These are phyloP conservation scores for Psidium friedrichsthalianum DNA, from an alignment of 345 rosid genomes.

Conservation along the genomic window DNA sequence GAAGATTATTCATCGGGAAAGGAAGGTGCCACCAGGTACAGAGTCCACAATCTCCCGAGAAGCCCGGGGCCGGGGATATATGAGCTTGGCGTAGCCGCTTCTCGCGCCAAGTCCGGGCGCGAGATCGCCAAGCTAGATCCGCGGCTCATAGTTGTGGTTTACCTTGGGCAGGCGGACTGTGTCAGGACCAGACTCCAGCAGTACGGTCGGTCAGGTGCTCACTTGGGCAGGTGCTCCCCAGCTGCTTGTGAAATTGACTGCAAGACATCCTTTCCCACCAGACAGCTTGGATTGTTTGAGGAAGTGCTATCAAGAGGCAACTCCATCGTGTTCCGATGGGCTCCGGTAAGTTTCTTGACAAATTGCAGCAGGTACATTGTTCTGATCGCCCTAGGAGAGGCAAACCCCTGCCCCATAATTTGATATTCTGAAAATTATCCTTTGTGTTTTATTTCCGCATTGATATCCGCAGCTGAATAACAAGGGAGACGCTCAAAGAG, in stretches of 20 bases:
- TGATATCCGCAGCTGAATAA: conserved; percentile 37
- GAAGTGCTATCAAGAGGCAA: conserved; percentile 40
- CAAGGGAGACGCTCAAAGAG: conserved; percentile 49
- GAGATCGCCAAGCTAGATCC: conserved; percentile 27
- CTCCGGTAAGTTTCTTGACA: conserved; percentile 31
- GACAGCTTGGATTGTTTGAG: conserved; percentile 31
- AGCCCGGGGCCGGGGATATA: conserved; percentile 50
- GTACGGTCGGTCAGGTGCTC: conserved; percentile 80
- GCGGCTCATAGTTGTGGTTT: conserved; percentile 33
- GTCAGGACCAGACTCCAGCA: conserved; percentile 69
- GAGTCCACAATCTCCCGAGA: conserved; percentile 65
- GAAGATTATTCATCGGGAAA: conserved; percentile 43
- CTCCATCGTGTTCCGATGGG: conserved; percentile 65
- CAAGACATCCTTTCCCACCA: conserved; percentile 2
- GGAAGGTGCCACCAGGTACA: conserved; percentile 67
- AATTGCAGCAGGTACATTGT: neutral
- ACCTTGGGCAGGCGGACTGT: conserved; percentile 83
- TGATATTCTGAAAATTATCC: neutral
- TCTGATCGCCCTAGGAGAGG: neutral
- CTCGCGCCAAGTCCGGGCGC: conserved; percentile 14
- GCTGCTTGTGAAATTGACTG: neutral
- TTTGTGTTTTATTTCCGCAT: neutral
- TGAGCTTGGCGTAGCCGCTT: conserved; percentile 52
- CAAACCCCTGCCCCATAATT: neutral
- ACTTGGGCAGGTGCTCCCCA: conserved; percentile 29